phyloP scores from a whole-genome alignment of 2,329 filamentous ascomycete species.

The Nemania sp. region DNA sequence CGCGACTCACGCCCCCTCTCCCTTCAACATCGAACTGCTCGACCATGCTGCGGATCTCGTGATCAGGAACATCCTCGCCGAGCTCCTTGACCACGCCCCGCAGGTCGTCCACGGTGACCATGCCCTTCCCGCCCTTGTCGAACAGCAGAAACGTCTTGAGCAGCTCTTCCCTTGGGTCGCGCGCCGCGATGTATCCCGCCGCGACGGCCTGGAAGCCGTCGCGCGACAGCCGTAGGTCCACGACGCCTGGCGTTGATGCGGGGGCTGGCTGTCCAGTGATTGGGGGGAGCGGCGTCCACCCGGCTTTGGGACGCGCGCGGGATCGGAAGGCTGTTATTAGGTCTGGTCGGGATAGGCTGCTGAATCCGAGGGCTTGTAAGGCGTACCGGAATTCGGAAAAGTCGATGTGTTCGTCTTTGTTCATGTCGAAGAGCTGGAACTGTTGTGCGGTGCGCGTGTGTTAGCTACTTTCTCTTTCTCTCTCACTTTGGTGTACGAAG shows the following conservation, averaged over 20 bases:
- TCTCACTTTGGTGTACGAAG: neutral
- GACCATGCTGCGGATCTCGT: slow-evolving; percentile 94
- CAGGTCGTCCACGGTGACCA: slow-evolving; percentile 87
- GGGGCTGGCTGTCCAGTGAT: slow-evolving; percentile 49
- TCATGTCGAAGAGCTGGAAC: slow-evolving; percentile 95
- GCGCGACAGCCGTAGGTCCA: slow-evolving; percentile 73
- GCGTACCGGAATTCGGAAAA: slow-evolving; percentile 98
- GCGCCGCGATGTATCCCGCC: slow-evolving; percentile 75
- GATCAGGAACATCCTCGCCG: slow-evolving; percentile 89
- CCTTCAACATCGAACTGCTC: slow-evolving; percentile 96
- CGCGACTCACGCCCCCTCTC: slow-evolving; percentile 75
- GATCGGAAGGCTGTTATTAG: slow-evolving; percentile 79
- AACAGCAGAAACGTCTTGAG: slow-evolving; percentile 90
- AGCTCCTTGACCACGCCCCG: slow-evolving; percentile 85
- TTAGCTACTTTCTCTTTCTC: slow-evolving; percentile 6
- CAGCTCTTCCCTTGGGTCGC: slow-evolving; percentile 91
- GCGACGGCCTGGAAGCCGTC: slow-evolving; percentile 75
- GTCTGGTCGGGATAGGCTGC: slow-evolving; percentile 79
- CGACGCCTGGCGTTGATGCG: slow-evolving; percentile 58
- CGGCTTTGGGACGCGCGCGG: slow-evolving; percentile 74
- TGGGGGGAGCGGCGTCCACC: slow-evolving; percentile 51
- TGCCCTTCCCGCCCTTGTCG: slow-evolving; percentile 87
- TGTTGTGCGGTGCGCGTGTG: slow-evolving; percentile 48
- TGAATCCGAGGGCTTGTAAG: slow-evolving; percentile 89
- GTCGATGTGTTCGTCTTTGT: slow-evolving; percentile 91